Conservation (phyloP, 140 eudicot genomes). For the Ambrosia hybrid region DNA sequence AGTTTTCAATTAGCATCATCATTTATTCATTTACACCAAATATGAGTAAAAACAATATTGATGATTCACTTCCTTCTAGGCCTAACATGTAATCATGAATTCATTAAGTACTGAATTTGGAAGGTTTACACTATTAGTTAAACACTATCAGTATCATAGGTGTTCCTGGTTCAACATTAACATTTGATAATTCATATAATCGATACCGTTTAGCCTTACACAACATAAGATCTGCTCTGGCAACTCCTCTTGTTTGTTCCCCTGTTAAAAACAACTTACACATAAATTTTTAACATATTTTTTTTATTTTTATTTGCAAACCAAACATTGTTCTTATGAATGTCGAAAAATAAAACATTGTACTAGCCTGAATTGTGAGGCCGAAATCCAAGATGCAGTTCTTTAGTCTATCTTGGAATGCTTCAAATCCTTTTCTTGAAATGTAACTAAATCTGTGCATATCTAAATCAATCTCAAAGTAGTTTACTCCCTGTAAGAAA, state of each 20-base stretch:
- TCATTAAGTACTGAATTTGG: neutral
- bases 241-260: slow-evolving; percentile 74
- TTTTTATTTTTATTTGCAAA: neutral
- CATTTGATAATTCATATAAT: slow-evolving; percentile 60
- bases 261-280: slow-evolving; percentile 37
- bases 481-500: slow-evolving; percentile 65
- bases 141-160: slow-evolving; percentile 27
- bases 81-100: neutral
- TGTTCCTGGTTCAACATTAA: slow-evolving; percentile 45
- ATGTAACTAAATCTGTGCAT: slow-evolving; percentile 93
- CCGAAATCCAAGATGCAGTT: slow-evolving; percentile 77
- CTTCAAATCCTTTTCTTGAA: slow-evolving; percentile 83
- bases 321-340: neutral
- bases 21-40: no score
- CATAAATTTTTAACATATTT: neutral
- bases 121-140: slow-evolving; percentile 23
- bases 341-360: neutral
- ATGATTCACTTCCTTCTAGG: no score
- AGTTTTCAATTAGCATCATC: neutral
- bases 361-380: slow-evolving; percentile 81
- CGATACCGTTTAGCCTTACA: slow-evolving; percentile 56
- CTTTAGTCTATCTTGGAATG: slow-evolving; percentile 68
- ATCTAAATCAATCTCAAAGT: slow-evolving; percentile 82
- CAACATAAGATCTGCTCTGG: slow-evolving; percentile 83
- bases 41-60: no score